A percentile compares a stretch with the other conserved stretches of the same genome.
These are phyloP conservation scores for Achaetomiella virescens DNA, from an alignment of 495 filamentous ascomycete genomes.

Conservation along the genomic window DNA sequence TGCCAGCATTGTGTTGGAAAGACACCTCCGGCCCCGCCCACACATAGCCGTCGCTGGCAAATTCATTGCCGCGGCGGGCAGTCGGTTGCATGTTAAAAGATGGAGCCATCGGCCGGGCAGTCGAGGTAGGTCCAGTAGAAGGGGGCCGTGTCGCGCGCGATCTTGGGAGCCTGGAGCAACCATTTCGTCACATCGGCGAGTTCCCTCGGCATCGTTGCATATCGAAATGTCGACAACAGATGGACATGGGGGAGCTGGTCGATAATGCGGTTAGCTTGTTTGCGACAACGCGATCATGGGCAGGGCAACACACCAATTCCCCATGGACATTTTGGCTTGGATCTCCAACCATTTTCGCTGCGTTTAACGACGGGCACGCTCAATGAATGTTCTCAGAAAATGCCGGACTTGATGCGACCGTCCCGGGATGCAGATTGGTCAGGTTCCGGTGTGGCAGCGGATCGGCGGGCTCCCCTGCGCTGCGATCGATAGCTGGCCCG, in stretches of 20 bases:
- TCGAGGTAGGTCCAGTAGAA: constrained; percentile 92
- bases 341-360: constrained; percentile 23
- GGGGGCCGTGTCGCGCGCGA: constrained; percentile 65
- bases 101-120: constrained; percentile 68
- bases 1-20: constrained; percentile 57
- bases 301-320: constrained; percentile 28
- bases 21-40: constrained; percentile 77
- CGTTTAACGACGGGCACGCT: background rate
- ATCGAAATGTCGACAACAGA: constrained; percentile 69
- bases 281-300: background rate
- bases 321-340: constrained; percentile 33
- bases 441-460: background rate
- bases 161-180: constrained; percentile 70
- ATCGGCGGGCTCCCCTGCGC: background rate
- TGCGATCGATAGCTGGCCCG: background rate
- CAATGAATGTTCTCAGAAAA: background rate
- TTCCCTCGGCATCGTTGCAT: constrained; percentile 58
- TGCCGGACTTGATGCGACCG: constrained; percentile 13
- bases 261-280: constrained; percentile 7
- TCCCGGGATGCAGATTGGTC: background rate
- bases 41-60: constrained; percentile 84
- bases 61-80: constrained; percentile 56
- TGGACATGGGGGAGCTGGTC: constrained; percentile 80
- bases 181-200: constrained; percentile 67
- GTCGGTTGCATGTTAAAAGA: constrained; percentile 83